phyloP scores from a whole-genome alignment of 2,329 filamentous ascomycete genomes.

The Teratosphaeria pseudoeucalypti region DNA sequence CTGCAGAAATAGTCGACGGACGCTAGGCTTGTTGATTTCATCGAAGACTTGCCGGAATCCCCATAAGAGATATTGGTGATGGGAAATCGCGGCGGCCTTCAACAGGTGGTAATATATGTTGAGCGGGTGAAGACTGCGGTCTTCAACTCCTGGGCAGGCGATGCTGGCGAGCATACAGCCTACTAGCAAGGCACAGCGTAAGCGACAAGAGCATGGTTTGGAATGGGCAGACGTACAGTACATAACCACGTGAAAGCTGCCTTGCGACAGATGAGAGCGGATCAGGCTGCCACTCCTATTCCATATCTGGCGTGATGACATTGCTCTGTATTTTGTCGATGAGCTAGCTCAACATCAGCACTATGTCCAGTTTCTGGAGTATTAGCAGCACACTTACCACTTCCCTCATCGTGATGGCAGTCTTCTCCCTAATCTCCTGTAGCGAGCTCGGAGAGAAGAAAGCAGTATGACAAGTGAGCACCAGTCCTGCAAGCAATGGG shows the following conservation, averaged over 20 bases:
- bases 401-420: constrained; percentile 12
- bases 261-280: no score
- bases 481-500: constrained; percentile 6
- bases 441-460: constrained; percentile 11
- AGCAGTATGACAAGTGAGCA: constrained; percentile 17
- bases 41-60: no score
- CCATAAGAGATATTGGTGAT: no score
- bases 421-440: constrained; percentile 12
- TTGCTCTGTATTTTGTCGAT: constrained; percentile 10
- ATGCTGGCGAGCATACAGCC: no score
- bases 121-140: no score
- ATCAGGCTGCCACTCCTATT: not conserved
- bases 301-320: constrained; percentile 12
- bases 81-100: no score
- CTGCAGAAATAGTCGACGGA: no score
- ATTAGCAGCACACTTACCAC: constrained; percentile 2
- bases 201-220: no score
- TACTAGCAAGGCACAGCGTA: no score
- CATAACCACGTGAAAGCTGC: not conserved
- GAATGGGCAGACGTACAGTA: not conserved
- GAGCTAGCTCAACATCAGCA: constrained; percentile 3
- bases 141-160: no score
- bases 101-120: no score
- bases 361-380: not conserved
- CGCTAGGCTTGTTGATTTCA: no score